phyloP scores from a whole-genome alignment of 2,329 filamentous ascomycete genomes.

The Xylaria digitata region DNA sequence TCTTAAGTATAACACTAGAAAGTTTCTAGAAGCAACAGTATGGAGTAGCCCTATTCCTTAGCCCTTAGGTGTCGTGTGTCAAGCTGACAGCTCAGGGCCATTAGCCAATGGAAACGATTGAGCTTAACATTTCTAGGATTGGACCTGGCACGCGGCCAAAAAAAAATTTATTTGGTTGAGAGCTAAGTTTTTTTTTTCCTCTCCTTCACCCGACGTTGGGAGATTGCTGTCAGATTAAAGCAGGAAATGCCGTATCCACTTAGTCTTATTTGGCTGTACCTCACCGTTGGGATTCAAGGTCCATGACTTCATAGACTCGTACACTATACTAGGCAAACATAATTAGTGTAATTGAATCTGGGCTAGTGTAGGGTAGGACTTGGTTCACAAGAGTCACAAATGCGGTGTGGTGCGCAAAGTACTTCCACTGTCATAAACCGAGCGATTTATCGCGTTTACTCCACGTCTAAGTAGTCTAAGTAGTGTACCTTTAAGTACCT shows the following conservation, averaged over 20 bases:
- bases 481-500: no score
- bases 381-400: conserved; percentile 32
- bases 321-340: conserved; percentile 2
- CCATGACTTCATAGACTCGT: conserved; percentile 38
- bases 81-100: conserved; percentile 13
- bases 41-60: conserved; percentile 1
- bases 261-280: conserved; percentile 28
- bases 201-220: conserved; percentile 14
- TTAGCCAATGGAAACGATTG: conserved; percentile 23
- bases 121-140: conserved; percentile 22
- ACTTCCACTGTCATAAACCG: conserved; percentile 1
- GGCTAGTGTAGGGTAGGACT: conserved; percentile 5
- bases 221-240: conserved; percentile 33
- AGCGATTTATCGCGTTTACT: conserved; percentile 6
- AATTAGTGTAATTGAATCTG: conserved; percentile 11
- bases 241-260: conserved; percentile 37
- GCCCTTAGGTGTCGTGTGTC: conserved; percentile 13
- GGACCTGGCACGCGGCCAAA: conserved; percentile 22
- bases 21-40: conserved; percentile 36
- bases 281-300: conserved; percentile 37
- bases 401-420: conserved; percentile 31
- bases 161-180: conserved; percentile 19
- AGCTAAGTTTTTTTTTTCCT: conserved; percentile 29
- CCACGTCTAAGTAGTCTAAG: not conserved
- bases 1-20: conserved; percentile 28